These are phyloP conservation scores for Fomitopsis serialis DNA, from an alignment of 768 basidiomycete species.

Conservation along the genomic window DNA sequence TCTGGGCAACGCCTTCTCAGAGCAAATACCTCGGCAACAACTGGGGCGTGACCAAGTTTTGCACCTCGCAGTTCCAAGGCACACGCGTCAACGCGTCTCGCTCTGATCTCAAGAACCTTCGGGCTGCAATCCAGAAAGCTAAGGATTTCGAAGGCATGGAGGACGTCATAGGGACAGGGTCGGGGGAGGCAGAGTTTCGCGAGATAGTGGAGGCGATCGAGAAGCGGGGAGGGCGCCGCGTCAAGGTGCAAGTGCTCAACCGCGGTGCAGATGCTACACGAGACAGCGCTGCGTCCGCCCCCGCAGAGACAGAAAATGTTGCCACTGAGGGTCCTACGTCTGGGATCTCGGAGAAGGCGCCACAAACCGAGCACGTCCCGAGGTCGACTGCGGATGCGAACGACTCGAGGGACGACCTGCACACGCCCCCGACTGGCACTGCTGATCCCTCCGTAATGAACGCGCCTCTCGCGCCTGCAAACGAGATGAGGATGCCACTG, in stretches of 20 bases:
- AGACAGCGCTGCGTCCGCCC: background rate
- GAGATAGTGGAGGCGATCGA: constrained; percentile 51
- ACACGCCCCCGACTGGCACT: constrained; percentile 11
- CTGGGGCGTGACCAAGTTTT: constrained; percentile 86
- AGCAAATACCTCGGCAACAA: constrained; percentile 72
- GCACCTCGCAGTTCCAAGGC: constrained; percentile 77
- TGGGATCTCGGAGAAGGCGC: background rate
- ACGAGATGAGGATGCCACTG: constrained; percentile 13
- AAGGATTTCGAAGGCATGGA: constrained; percentile 58
- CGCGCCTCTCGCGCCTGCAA: constrained; percentile 14
- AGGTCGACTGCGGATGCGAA: background rate
- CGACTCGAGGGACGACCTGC: background rate
- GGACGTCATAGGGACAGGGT: constrained; percentile 46
- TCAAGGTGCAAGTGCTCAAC: background rate
- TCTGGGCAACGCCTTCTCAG: constrained; percentile 29
- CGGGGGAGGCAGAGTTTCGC: constrained; percentile 57
- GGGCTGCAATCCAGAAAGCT: constrained; percentile 48
- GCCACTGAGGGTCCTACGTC: background rate
- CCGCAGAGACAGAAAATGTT: background rate
- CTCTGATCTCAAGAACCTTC: constrained; percentile 49
- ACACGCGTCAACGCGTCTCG: constrained; percentile 51
- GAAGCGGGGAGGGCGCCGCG: constrained; percentile 25
- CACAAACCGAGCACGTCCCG: background rate
- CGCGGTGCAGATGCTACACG: background rate
- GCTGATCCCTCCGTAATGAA: constrained; percentile 11